Evolutionary conservation across 1,284 basidiomycete species (phyloP).

Genomic region (Acaromyces ingoldii): DNA sequence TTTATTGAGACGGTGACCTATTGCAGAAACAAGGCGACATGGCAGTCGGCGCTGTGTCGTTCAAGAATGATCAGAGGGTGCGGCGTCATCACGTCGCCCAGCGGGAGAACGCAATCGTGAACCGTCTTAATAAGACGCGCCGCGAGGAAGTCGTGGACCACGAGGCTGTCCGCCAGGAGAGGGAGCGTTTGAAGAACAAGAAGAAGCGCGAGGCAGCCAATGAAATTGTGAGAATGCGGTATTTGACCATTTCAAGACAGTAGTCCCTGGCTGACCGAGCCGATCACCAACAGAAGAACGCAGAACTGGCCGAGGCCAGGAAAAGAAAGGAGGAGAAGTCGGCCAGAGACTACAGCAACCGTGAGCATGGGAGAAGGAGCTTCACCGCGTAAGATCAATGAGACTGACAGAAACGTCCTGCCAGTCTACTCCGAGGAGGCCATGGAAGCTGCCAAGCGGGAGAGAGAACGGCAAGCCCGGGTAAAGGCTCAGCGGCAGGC

Average conservation of each 20-base stretch:
- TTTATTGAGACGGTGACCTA: not conserved
- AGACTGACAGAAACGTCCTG: not conserved
- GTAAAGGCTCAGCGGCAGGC: conserved; percentile 16
- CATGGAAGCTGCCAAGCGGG: conserved; percentile 30
- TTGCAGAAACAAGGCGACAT: conserved; percentile 37
- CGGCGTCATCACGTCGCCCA: conserved; percentile 67
- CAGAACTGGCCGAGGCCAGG: conserved; percentile 27
- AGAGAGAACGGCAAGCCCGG: conserved; percentile 24
- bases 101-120: conserved; percentile 84
- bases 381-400: not conserved
- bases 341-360: conserved; percentile 48
- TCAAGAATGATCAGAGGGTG: conserved; percentile 81
- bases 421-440: conserved; percentile 41
- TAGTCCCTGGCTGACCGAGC: not conserved
- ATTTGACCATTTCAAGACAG: not conserved
- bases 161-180: conserved; percentile 77
- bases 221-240: not conserved
- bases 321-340: conserved; percentile 59
- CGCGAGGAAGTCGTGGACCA: conserved; percentile 67
- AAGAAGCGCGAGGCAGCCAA: conserved; percentile 28
- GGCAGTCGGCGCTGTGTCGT: conserved; percentile 87
- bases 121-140: conserved; percentile 92
- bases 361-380: conserved; percentile 43
- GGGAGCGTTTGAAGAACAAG: conserved; percentile 51
- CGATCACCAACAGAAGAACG: conserved; percentile 18